Evolutionary conservation across 768 basidiomycete species (phyloP).

Genomic region (Lactarius vividus): DNA sequence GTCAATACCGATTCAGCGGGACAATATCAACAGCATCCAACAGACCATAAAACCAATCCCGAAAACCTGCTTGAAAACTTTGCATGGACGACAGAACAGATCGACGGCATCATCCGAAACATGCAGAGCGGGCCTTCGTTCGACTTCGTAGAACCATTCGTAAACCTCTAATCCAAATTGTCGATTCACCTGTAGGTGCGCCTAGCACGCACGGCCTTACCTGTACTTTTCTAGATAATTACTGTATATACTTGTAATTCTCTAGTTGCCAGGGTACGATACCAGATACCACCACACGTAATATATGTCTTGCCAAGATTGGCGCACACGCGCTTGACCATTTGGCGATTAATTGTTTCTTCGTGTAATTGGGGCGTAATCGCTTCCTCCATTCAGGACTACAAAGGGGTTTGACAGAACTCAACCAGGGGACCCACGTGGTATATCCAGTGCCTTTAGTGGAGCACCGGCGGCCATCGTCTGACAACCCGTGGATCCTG

Average conservation of each 20-base stretch:
- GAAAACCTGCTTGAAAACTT: conserved; percentile 10
- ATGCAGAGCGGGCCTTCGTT: conserved; percentile 4
- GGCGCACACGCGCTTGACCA: background rate
- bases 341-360: background rate
- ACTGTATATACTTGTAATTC: conserved; percentile 21
- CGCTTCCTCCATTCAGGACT: background rate
- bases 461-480: background rate
- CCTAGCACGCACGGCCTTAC: background rate
- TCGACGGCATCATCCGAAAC: conserved; percentile 10
- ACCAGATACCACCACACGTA: conserved; percentile 8
- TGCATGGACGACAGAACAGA: conserved; percentile 13
- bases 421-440: background rate
- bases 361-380: background rate
- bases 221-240: conserved; percentile 1
- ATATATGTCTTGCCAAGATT: background rate
- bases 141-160: background rate
- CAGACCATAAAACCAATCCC: background rate
- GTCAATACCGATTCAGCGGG: background rate
- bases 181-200: background rate
- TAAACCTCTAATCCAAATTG: background rate
- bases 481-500: background rate
- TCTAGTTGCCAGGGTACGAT: background rate
- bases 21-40: background rate
- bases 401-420: background rate
- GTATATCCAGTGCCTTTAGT: background rate